Evolutionary conservation across 2,329 filamentous ascomycete genomes (phyloP), one percentile per base, ranked within the genome.

Genomic region (Pezicula carpinea): DNA sequence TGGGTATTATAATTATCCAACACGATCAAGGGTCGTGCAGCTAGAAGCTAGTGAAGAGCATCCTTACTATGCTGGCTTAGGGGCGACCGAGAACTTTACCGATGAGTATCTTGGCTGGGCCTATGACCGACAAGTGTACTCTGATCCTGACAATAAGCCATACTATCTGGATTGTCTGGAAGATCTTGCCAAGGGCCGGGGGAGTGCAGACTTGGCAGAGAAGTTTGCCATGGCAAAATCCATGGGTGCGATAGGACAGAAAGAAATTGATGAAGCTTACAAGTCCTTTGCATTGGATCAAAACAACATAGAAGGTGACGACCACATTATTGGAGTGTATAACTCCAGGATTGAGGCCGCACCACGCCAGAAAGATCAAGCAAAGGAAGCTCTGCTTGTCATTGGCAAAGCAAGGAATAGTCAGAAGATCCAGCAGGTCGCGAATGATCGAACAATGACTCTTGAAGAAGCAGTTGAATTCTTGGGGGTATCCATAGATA

Each of bases 151-250:
- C 17, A 76, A 78, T 50, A 67, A 69, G 15, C 65, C 80, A 2
- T 79, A 80, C 59, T 87, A 87, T 60, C 73, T 87, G 50, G 76
- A 83, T 62, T 84, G 79, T 56, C 68, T 89, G n/a, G 72, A 76
- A 54, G 69, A 74, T 39, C 76, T 88, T 44, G 76, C 77, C 14
- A 66, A 68, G 19, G 73, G 76, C 15, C 57, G 63, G 15, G 36
- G 46, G 35, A 82, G 76, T 59, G 73, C 78, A 35, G 61, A 70
- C 6, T 72, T 89, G n/a, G 68, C 78, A 35, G 71, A 72, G 29
- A 77, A 80, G 58, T 76, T 82, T 19, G 74, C 73, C 6, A 69
- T 75, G 43, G 73, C 83, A 34, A 75, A 74, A 41, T 82, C 81
- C 1, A 65, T 78, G 57, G 82, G 80, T 22, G 69, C 76, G 48